phyloP scores from a whole-genome alignment of 768 basidiomycete genomes.

The Leccinum ochraceum region DNA sequence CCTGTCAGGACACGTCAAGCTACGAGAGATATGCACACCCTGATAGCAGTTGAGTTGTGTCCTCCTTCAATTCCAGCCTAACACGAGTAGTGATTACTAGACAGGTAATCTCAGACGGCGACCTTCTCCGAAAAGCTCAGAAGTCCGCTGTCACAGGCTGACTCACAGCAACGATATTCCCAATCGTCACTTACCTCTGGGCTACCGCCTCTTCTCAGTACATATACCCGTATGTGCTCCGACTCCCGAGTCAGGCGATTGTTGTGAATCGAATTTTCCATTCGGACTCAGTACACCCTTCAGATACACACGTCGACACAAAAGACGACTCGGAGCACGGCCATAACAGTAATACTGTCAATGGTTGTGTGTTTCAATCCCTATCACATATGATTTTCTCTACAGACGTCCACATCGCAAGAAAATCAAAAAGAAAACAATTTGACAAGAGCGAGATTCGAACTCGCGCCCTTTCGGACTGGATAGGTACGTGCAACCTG shows the following conservation, averaged over 20 bases:
- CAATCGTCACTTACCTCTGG: background rate
- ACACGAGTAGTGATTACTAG: background rate
- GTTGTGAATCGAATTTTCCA: background rate
- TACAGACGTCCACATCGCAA: background rate
- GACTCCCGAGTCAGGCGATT: background rate
- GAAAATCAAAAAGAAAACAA: constrained; percentile 8
- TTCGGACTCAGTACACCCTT: background rate
- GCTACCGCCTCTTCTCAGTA: background rate
- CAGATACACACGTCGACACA: background rate
- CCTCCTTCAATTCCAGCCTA: background rate
- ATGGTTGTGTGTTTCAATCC: background rate
- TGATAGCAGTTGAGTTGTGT: background rate
- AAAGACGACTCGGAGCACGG: no score
- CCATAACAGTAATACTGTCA: no score
- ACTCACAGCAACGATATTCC: background rate
- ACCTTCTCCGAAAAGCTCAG: background rate
- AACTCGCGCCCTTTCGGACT: constrained; percentile 35
- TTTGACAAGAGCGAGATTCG: constrained; percentile 40
- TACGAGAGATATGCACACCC: background rate
- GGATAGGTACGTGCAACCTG: constrained; percentile 34
- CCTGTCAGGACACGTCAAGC: background rate
- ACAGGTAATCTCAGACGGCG: no score
- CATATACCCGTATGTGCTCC: background rate
- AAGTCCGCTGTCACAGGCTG: background rate
- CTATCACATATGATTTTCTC: background rate